These are phyloP conservation scores for Neonectria neomacrospora DNA, from an alignment of 2,329 filamentous ascomycete species.

Conservation along the genomic window DNA sequence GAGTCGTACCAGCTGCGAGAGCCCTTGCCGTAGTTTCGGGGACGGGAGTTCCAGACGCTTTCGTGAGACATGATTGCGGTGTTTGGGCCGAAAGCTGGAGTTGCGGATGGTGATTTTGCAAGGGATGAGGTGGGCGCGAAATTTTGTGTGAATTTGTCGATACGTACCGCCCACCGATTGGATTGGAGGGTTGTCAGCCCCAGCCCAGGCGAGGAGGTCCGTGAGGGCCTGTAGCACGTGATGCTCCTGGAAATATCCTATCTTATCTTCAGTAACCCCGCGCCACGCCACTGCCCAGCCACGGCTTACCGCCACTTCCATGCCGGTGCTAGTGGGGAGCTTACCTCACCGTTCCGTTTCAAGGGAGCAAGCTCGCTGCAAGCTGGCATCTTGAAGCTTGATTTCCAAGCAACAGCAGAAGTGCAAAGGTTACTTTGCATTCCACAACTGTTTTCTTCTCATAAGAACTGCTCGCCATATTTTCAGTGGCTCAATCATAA, in stretches of 20 bases:
- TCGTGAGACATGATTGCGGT: conserved; percentile 77
- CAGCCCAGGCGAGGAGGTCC: conserved; percentile 41
- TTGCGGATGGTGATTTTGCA: conserved; percentile 50
- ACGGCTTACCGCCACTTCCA: not conserved
- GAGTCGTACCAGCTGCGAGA: conserved; percentile 85
- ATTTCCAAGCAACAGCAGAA: conserved; percentile 41
- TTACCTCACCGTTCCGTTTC: conserved; percentile 34
- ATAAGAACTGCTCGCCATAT: conserved; percentile 3
- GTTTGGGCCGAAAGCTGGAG: conserved; percentile 47
- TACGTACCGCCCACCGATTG: conserved; percentile 48
- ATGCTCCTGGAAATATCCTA: conserved; percentile 14
- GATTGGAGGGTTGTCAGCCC: conserved; percentile 54
- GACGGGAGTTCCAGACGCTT: conserved; percentile 99
- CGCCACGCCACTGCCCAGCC: not conserved
- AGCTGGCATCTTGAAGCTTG: conserved; percentile 46
- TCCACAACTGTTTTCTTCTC: conserved; percentile 24
- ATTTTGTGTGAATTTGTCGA: conserved; percentile 54
- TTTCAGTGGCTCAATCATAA: not conserved
- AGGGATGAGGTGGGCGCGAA: conserved; percentile 49
- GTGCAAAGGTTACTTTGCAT: conserved; percentile 25
- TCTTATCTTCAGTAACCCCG: conserved; percentile 34
- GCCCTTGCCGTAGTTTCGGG: conserved; percentile 97
- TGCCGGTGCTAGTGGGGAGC: conserved; percentile 28
- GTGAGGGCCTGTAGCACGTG: conserved; percentile 35
- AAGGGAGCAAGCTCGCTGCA: conserved; percentile 38